A percentile compares a stretch with the other conserved stretches of the same genome.
Conservation (phyloP, 371 early-diverging fungal genomes). For the Circinella umbellata region DNA sequence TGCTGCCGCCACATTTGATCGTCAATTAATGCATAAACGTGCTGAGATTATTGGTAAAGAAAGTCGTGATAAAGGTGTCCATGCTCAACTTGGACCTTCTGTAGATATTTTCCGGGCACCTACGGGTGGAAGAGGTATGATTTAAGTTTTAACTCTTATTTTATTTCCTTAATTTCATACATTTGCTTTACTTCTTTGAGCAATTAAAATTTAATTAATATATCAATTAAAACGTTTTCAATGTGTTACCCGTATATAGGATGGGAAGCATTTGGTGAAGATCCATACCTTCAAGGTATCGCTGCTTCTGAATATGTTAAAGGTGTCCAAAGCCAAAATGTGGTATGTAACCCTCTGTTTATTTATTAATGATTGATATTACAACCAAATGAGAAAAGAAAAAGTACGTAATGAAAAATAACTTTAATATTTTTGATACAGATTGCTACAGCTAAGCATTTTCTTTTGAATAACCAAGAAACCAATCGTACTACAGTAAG, state of each 20-base stretch:
- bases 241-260: slow-evolving; percentile 15
- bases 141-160: too few species aligned
- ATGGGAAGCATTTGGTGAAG: slow-evolving; percentile 68
- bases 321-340: slow-evolving; percentile 47
- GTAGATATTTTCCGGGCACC: slow-evolving; percentile 17
- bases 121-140: background rate
- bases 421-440: too few species aligned
- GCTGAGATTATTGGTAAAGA: slow-evolving; percentile 61
- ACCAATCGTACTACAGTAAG: slow-evolving; percentile 22
- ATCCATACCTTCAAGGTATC: slow-evolving; percentile 61
- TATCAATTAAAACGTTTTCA: too few species aligned
- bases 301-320: slow-evolving; percentile 32
- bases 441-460: slow-evolving; percentile 64
- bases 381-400: too few species aligned
- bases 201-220: too few species aligned
- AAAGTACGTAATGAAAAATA: too few species aligned
- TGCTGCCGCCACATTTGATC: slow-evolving; percentile 60
- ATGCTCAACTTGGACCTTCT: slow-evolving; percentile 52
- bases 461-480: slow-evolving; percentile 59
- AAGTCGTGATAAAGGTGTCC: slow-evolving; percentile 53
- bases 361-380: too few species aligned
- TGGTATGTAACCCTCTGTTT: slow-evolving; percentile 27
- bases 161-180: too few species aligned
- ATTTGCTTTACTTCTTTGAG: too few species aligned
- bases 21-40: slow-evolving; percentile 42